Conservation (phyloP, 2,329 filamentous ascomycete species). For the Talaromyces pinophilus region DNA sequence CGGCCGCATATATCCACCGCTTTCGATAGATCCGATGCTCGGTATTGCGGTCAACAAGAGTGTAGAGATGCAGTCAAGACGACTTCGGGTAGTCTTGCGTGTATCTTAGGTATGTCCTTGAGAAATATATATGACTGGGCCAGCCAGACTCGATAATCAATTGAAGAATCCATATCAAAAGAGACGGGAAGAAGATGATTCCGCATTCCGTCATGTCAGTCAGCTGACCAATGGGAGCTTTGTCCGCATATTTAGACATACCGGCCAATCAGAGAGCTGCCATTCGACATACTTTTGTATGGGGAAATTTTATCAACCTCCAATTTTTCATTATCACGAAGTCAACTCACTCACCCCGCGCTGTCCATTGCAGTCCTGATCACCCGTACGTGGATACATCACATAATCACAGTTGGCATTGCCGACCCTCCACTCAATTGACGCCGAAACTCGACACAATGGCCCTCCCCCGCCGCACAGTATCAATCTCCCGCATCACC, state of each 20-base stretch:
- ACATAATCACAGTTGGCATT: neutral
- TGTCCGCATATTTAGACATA: neutral
- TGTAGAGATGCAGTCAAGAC: too few relatives aligned
- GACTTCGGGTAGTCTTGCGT: neutral
- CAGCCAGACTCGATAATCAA: conserved; percentile 1
- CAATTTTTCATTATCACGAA: neutral
- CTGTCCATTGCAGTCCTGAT: neutral
- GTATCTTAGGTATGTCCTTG: neutral
- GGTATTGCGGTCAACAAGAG: neutral
- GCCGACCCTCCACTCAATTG: neutral
- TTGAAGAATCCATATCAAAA: neutral
- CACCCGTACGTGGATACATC: too few relatives aligned
- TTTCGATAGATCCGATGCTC: conserved; percentile 11
- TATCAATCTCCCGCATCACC: conserved; percentile 81
- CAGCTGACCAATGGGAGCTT: conserved; percentile 6
- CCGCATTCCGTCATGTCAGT: conserved; percentile 12
- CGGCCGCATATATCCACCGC: neutral
- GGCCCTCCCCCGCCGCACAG: conserved; percentile 57
- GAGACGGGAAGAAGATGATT: neutral
- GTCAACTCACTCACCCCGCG: neutral
- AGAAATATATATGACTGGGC: neutral
- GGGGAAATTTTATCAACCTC: conserved; percentile 5
- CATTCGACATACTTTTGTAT: conserved; percentile 1
- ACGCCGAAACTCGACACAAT: neutral
- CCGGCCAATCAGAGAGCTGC: conserved; percentile 17